Percentiles rank a stretch among this genome's conserved stretches.
phyloP scores from a whole-genome alignment of 345 rosid genomes.

The Pistacia integerrima region DNA sequence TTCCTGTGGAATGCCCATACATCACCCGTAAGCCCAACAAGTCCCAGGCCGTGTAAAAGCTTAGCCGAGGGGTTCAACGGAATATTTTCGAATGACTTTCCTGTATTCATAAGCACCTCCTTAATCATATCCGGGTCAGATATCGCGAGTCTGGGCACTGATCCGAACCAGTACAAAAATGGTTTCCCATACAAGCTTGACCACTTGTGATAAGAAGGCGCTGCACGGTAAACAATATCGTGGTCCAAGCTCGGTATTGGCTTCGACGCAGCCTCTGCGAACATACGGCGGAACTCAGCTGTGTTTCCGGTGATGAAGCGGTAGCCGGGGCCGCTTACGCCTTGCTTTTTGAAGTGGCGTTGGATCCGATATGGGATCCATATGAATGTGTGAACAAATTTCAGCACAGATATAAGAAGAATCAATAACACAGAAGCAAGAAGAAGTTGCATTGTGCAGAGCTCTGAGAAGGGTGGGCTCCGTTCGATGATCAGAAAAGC shows the following conservation, averaged over 20 bases:
- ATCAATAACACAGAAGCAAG: constrained; percentile 20
- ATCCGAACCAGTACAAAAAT: constrained; percentile 81
- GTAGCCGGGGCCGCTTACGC: constrained; percentile 62
- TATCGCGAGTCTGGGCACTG: constrained; percentile 58
- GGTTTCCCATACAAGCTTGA: constrained; percentile 53
- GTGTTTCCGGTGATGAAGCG: constrained; percentile 64
- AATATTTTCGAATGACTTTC: constrained; percentile 45
- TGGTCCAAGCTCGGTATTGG: constrained; percentile 36
- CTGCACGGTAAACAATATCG: constrained; percentile 44
- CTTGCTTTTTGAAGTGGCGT: constrained; percentile 49
- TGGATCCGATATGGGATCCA: constrained; percentile 64
- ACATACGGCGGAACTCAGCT: constrained; percentile 44
- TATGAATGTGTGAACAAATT: constrained; percentile 37
- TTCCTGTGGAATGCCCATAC: constrained; percentile 72
- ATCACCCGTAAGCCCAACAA: constrained; percentile 61
- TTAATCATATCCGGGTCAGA: constrained; percentile 66
- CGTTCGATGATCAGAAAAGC: no score
- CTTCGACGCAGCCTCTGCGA: constrained; percentile 43
- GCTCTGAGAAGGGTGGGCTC: not conserved
- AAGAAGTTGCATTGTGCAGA: constrained; percentile 16
- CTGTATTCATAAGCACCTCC: constrained; percentile 47
- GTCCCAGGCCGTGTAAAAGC: constrained; percentile 66
- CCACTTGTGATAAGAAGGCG: constrained; percentile 66
- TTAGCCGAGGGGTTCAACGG: constrained; percentile 53
- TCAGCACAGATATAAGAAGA: constrained; percentile 31